Base-by-base conservation (phyloP, 1,139 yeast genomes). In the Yarrowia galli region DNA sequence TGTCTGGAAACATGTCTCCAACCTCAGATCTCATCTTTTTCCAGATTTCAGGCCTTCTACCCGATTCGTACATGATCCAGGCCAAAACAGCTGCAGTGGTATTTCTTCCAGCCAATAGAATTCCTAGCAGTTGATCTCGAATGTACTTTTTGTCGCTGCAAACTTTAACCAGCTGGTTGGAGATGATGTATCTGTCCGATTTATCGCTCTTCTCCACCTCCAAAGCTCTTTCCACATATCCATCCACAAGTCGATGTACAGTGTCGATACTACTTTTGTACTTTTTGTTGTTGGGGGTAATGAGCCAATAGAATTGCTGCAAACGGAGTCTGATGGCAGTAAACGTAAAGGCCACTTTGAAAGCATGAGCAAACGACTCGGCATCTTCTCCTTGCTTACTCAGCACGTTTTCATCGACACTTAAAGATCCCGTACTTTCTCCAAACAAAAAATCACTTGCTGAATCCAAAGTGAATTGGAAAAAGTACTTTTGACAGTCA, bases 391-490 rank as follows among this genome's bases (percentile, higher is more conserved):
- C 64, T 6, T 58, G 49, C 40, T 58, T 15, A 18, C 18, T 20
- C 5, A 58, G 51, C 20, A 58, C 18, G 12, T 45, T 67, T 36
- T 69, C 70, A 36, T 73, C 74, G 20, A 61, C 67, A 0, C 71
- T 70, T 68, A 84, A 79, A 20, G 82, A 77, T 67, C 79, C 79
- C 15, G 83, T 84, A 13, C 85, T 81, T 73, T 83, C 85, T 16
- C 89, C 89, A 76, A 86, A 85, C 72, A 86, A 78, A 72, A 85
- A 85, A 75, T 86, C 88, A 18, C 88, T 83, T 5, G 89, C 84
- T 28, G 87, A 81, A 73, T 86, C 89, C 69, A 86, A 79, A 7
- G 89, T 86, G 63, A 86, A 77, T 69, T 77, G 76, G 76, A 82
- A 85, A 74, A 84, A 84, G 67, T 82, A 77, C 36, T 78, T 80